These are phyloP conservation scores for Leptosphaerulina australis DNA, from an alignment of 2,329 filamentous ascomycete species.

Conservation along the genomic window DNA sequence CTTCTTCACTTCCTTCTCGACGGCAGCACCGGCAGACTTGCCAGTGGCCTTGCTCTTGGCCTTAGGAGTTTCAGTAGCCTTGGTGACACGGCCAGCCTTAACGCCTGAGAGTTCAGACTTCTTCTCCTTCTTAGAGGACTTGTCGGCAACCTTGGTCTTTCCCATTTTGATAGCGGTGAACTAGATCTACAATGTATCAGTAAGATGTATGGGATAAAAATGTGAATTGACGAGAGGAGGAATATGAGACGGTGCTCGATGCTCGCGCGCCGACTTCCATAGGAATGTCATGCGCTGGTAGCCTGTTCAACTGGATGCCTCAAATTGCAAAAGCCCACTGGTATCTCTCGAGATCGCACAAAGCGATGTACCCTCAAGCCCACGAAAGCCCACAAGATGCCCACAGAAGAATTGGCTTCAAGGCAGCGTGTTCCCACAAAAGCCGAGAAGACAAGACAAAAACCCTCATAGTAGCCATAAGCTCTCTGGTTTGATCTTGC, in stretches of 20 bases:
- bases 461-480: conserved; percentile 50
- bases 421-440: conserved; percentile 61
- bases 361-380: conserved; percentile 51
- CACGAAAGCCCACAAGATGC: conserved; percentile 55
- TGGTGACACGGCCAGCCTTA: conserved; percentile 71
- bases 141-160: conserved; percentile 46
- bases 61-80: conserved; percentile 69
- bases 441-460: conserved; percentile 54
- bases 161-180: conserved; percentile 41
- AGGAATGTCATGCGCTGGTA: conserved; percentile 33
- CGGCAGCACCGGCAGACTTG: conserved; percentile 55
- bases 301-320: conserved; percentile 49
- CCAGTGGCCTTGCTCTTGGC: conserved; percentile 70
- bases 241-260: conserved; percentile 30
- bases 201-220: conserved; percentile 25
- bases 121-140: conserved; percentile 62
- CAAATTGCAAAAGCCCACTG: conserved; percentile 53
- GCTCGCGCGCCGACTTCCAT: conserved; percentile 30
- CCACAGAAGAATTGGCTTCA: conserved; percentile 53
- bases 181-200: conserved; percentile 43
- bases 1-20: conserved; percentile 59
- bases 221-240: conserved; percentile 21
- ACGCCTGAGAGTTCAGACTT: conserved; percentile 62
- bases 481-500: conserved; percentile 48
- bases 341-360: conserved; percentile 49